Percentiles rank a stretch among this genome's conserved stretches.
Evolutionary conservation across 75 land plant genomes (phyloP).

Genomic region (Cryptomeria japonica): DNA sequence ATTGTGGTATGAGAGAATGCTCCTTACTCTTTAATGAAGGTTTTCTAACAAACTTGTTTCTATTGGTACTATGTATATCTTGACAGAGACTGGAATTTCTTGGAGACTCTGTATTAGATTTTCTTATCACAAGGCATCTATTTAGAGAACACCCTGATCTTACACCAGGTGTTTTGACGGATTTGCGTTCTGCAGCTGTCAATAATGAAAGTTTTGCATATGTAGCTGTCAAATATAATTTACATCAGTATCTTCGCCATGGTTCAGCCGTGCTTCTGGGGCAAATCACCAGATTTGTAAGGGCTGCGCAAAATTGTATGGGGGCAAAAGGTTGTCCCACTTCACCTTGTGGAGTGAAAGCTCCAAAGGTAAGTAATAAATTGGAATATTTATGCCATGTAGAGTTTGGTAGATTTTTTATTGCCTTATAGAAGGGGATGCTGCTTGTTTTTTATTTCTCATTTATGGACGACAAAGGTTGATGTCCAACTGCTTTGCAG

Average conservation of each 20-base stretch:
- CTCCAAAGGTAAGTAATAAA: slow-evolving; percentile 31
- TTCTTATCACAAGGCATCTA: slow-evolving; percentile 79
- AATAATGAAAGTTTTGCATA: slow-evolving; percentile 94
- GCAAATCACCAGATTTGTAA: slow-evolving; percentile 68
- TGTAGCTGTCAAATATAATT: slow-evolving; percentile 67
- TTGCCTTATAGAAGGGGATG: neutral
- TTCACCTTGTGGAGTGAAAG: slow-evolving; percentile 29
- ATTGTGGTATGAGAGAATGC: neutral
- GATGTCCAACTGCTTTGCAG: neutral
- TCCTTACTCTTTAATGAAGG: neutral
- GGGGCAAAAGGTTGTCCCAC: slow-evolving; percentile 14
- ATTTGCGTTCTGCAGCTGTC: slow-evolving; percentile 90
- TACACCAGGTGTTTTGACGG: slow-evolving; percentile 86
- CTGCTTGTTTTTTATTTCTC: neutral
- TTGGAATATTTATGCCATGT: neutral
- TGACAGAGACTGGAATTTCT: slow-evolving; percentile 91
- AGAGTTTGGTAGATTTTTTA: neutral
- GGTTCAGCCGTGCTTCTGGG: slow-evolving; percentile 50
- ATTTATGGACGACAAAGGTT: neutral
- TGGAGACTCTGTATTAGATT: slow-evolving; percentile 89
- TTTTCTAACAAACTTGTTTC: neutral
- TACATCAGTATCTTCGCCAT: slow-evolving; percentile 77
- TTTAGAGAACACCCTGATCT: slow-evolving; percentile 50
- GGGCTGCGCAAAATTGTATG: slow-evolving; percentile 17
- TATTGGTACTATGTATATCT: neutral